Base-by-base conservation (phyloP, 345 rosid genomes). In the Lepidium aucheri region DNA sequence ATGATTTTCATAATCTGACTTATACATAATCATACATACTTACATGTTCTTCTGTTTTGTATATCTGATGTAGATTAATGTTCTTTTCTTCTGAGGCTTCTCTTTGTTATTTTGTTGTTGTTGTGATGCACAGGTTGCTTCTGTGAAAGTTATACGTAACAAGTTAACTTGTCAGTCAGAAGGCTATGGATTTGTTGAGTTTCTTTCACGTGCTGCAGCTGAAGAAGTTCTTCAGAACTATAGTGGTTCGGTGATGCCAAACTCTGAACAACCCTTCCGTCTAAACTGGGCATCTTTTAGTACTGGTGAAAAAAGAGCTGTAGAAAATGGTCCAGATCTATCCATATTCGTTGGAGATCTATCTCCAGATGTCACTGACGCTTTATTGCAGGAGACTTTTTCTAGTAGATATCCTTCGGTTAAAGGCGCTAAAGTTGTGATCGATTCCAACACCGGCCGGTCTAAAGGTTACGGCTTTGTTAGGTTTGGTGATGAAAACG, bases 391-490 rank as follows among this genome's bases (percentile, higher is more conserved):
- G 54, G 97, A 94, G 55, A 57, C 47, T 6, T 57, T 57, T 57
- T 57, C 34, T 39, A 16, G 3, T 42, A 39, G 82, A 80, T 90
- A 79, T 75, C 78, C 88, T 13, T 94, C 97, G 62, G 95, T 94
- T 43, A 94, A 85, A 80, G 90, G 95, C 45, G 97, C 99, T 9
- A 90, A 94, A 74, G 99, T 94, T 77, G 91, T 94, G 39, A 78
- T 87, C 42, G 96, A 94, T 80, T 79, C 91, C 13, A 90, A 86
- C 73, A 85, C 90, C 8, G 97, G 99, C 9, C 84, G 88, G 60
- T 81, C 99, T 47, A 90, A 94, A 80, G 97, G 97, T 68, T 90
- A 94, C 33, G 99, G 97, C 13, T 90, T 94, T 84, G 99, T 94
- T 46, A 90, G 99, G 80, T 94, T 94, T 60, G 77, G 89, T 53